A percentile compares a stretch with the other conserved stretches of the same genome.
Conservation (phyloP, 78 protist genomes). For the Blattamonas nauphoetae region DNA sequence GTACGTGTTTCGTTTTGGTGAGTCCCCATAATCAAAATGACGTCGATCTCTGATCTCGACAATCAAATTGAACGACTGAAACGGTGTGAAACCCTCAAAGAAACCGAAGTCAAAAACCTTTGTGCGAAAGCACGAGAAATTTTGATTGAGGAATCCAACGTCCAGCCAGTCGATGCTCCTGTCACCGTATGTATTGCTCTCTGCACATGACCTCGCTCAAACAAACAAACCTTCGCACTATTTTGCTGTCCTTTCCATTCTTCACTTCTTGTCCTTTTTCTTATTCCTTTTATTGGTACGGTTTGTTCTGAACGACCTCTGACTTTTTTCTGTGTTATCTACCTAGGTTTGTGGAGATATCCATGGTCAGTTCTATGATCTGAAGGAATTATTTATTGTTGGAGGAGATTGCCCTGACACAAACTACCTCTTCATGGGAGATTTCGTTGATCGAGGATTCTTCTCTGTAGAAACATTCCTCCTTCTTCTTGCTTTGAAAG, state of each 20-base stretch:
- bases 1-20: no score
- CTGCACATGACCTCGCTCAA: background rate
- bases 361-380: constrained; percentile 98
- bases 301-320: no score
- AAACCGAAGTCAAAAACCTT: constrained; percentile 83
- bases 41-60: constrained; percentile 56
- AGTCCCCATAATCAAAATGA: no score
- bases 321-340: background rate
- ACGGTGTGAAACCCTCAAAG: constrained; percentile 78
- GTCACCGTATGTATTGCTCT: constrained; percentile 68
- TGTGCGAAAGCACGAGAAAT: constrained; percentile 94
- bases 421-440: constrained; percentile 95
- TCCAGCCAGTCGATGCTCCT: constrained; percentile 87
- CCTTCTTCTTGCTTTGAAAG: constrained; percentile 90
- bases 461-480: constrained; percentile 91
- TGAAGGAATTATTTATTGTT: constrained; percentile 85
- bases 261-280: background rate
- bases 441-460: constrained; percentile 98
- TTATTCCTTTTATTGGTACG: background rate
- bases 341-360: constrained; percentile 94
- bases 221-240: background rate
- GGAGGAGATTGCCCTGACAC: constrained; percentile 90
- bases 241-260: background rate
- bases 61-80: constrained; percentile 76
- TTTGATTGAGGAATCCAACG: constrained; percentile 89